Base-by-base conservation (phyloP, 371 early-diverging fungal genomes). In the Actinomortierella ambigua region DNA sequence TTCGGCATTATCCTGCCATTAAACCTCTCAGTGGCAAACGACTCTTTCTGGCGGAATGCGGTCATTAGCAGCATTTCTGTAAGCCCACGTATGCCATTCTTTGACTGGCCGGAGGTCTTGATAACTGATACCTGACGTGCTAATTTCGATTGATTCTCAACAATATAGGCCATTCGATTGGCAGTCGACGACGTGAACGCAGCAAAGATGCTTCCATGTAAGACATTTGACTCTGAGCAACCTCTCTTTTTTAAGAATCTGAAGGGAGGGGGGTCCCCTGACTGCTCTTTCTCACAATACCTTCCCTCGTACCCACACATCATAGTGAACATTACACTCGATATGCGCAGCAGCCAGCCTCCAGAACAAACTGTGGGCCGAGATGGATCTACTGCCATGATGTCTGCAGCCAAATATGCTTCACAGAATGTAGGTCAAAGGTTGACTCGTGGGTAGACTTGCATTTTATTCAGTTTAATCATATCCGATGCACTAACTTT, bases 1-100 rank as follows among this genome's bases (percentile, higher is more conserved):
- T 47, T 61, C 40, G 61, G 61, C 11, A 28, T 61, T 1, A n/a
- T 61, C 14, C 8, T 61, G 54, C 61, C 61, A n/a, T 39, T 61
- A 3, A 49, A 54, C 39, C 46, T 53, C 5, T 44, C 54, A 8
- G 20, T 9, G 2, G 1, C 13, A 8, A 39, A 26, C 20, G 47
- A 54, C 29, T 6, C 29, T 1, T 54, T 18, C 18, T 61, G 54
- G 61, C 53, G 40, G 18, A 47, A 13, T 1, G 14, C 40, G 3
- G 49, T 40, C 9, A 49, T 48, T 4, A 40, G 40, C 20, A 17
- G 47, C 2, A 34, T 54, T 7, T 23, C 61, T 27, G 61, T 53
- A 54, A 20, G 61, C n/a, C 20, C 11, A 15, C 44, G 26, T 17
- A 9, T 23, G 5, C 5, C 29, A 23, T n/a, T 2, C 14, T 22